Percentiles rank a stretch among this genome's conserved stretches.
Conservation (phyloP, 1,284 basidiomycete species). For the Leccinum brunneo-olivaceum region DNA sequence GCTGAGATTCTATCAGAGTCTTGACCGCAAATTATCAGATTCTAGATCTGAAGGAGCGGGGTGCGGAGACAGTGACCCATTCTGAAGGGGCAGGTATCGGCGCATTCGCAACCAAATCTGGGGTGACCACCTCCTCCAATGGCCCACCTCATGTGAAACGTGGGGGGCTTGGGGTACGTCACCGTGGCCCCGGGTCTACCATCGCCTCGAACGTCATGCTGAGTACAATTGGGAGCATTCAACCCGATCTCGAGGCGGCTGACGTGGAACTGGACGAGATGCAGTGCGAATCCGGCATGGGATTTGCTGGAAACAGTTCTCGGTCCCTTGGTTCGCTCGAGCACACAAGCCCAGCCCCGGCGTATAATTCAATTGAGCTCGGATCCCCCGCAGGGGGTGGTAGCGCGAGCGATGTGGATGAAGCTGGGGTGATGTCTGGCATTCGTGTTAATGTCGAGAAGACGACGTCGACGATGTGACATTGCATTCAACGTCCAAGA, state of each 20-base stretch:
- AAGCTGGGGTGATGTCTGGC: conserved; percentile 33
- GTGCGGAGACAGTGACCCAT: conserved; percentile 65
- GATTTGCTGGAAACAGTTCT: conserved; percentile 30
- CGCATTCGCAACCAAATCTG: conserved; percentile 55
- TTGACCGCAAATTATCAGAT: conserved; percentile 40
- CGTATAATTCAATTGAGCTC: conserved; percentile 47
- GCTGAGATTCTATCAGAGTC: neutral
- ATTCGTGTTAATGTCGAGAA: conserved; percentile 65
- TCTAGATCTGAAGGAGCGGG: conserved; percentile 68
- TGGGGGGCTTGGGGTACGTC: conserved; percentile 31
- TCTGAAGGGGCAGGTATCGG: conserved; percentile 59
- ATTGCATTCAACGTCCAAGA: conserved; percentile 1
- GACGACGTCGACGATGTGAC: conserved; percentile 45
- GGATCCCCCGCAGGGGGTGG: conserved; percentile 32
- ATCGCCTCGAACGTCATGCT: conserved; percentile 58
- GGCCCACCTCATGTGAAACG: conserved; percentile 34
- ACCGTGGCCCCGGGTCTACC: conserved; percentile 32
- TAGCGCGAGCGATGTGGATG: conserved; percentile 33
- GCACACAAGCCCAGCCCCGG: conserved; percentile 42
- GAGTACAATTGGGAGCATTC: conserved; percentile 62
- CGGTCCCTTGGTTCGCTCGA: conserved; percentile 29
- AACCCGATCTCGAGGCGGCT: conserved; percentile 48
- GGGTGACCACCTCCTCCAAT: conserved; percentile 42
- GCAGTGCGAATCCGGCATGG: conserved; percentile 34
- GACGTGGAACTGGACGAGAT: conserved; percentile 52